Base-by-base conservation (phyloP, 1,284 basidiomycete species). In the Sporisorium exsertum region DNA sequence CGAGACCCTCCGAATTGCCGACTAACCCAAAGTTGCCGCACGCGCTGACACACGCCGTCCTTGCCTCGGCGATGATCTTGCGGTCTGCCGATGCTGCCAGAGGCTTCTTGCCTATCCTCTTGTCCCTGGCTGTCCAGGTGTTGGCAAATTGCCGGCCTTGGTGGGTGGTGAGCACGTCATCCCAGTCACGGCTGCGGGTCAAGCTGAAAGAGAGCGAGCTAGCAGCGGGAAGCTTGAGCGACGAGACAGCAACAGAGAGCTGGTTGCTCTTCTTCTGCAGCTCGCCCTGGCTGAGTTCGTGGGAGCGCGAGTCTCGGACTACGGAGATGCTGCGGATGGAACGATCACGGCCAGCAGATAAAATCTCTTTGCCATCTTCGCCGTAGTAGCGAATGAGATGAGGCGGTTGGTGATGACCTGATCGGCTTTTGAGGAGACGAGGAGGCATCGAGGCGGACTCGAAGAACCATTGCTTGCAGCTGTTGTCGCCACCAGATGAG, bases 11-110 rank as follows among this genome's bases (percentile, higher is more conserved):
- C 26, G 70, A 75, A 43, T 78, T 81, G 35, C 84, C 84, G 1
- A 92, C 92, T 7, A 99, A 87, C 43, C 93, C 94, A 86, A 97
- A 99, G 84, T 99, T 99, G 16, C 97, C 97, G 84, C 97, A 99
- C 0, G 94, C 92, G 15, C 94, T 93, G 16, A 98, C 92, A 77
- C 92, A 77, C 22, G 59, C 64, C 1, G 81, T 71, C 16, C 81
- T 61, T 8, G 77, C 87, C 62, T 70, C 91, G 32, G 91, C 91
- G n/a, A 63, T 54, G 42, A 69, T 58, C 56, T 70, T 78, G 20
- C 66, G 66, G 29, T 57, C 40, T 22, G 70, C 74, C 26, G 72
- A 72, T 4, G 72, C 74, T 16, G 72, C 58, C 12, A 81, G 59
- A 1, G 68, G 62, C 51, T 71, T 72, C 55, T 74, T 75, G 40